Evolutionary conservation across 2,329 filamentous ascomycete species (phyloP).

Genomic region (Xylariaceae sp.): DNA sequence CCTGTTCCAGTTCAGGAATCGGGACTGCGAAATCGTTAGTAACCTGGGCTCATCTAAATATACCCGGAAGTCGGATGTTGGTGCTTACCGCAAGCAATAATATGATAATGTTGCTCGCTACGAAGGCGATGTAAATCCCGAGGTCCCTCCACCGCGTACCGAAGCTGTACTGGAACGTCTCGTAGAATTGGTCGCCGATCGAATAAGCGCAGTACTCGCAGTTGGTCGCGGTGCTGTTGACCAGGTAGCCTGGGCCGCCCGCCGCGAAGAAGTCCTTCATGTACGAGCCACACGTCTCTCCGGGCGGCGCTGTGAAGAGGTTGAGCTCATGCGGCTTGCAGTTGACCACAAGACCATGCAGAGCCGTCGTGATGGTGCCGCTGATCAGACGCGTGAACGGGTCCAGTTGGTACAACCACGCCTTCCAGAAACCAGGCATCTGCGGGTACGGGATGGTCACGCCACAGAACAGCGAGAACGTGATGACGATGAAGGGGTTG

Average conservation of each 20-base stretch:
- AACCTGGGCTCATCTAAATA: neutral
- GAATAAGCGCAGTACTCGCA: constrained; percentile 82
- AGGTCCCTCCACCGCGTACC: constrained; percentile 73
- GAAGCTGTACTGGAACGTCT: constrained; percentile 62
- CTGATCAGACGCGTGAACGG: constrained; percentile 79
- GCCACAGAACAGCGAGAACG: constrained; percentile 82
- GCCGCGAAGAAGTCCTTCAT: constrained; percentile 65
- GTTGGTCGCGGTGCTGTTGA: constrained; percentile 57
- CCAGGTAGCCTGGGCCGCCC: constrained; percentile 69
- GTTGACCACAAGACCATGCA: constrained; percentile 60
- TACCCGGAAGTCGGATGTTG: neutral
- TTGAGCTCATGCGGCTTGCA: constrained; percentile 63
- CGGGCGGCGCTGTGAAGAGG: constrained; percentile 60
- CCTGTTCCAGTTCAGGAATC: constrained; percentile 52
- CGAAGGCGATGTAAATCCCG: constrained; percentile 72
- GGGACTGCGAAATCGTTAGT: constrained; percentile 37
- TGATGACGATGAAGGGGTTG: constrained; percentile 78
- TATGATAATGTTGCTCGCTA: constrained; percentile 71
- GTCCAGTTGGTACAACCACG: constrained; percentile 78
- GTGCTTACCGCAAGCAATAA: constrained; percentile 49
- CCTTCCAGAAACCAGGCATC: constrained; percentile 74
- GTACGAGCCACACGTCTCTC: constrained; percentile 69
- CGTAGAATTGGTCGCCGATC: constrained; percentile 76
- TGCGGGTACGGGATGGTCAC: constrained; percentile 75
- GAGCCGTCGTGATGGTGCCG: constrained; percentile 73